Evolutionary conservation across 768 basidiomycete species (phyloP).

Genomic region (Mycena vulgaris): DNA sequence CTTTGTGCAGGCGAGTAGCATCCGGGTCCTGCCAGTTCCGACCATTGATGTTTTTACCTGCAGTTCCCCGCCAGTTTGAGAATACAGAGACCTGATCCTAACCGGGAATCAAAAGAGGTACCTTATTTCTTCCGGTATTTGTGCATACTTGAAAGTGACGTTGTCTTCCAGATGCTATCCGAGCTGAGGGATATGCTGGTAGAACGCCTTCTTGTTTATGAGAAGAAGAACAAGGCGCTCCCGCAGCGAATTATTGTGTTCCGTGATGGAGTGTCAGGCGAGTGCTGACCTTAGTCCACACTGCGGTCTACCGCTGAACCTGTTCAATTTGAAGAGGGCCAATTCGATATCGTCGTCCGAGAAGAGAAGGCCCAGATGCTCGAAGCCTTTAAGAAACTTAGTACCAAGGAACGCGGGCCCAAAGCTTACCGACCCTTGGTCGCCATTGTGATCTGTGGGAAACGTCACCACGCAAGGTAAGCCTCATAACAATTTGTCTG

Average conservation of each 20-base stretch:
- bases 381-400: slow-evolving; percentile 70
- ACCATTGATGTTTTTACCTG: background rate
- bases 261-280: slow-evolving; percentile 89
- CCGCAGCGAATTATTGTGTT: slow-evolving; percentile 82
- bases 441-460: slow-evolving; percentile 87
- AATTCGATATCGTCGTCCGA: slow-evolving; percentile 73
- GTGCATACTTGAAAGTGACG: slow-evolving; percentile 7
- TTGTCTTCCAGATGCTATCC: slow-evolving; percentile 74
- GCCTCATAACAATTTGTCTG: slow-evolving; percentile 36
- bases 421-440: slow-evolving; percentile 71
- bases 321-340: slow-evolving; percentile 64
- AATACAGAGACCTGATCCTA: slow-evolving; percentile 64
- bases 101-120: slow-evolving; percentile 47
- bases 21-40: too few species aligned
- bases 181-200: slow-evolving; percentile 77
- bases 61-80: slow-evolving; percentile 82
- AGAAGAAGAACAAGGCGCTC: slow-evolving; percentile 67
- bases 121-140: background rate
- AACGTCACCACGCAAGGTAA: slow-evolving; percentile 75
- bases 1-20: slow-evolving; percentile 62
- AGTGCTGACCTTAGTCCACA: slow-evolving; percentile 31
- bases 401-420: slow-evolving; percentile 54
- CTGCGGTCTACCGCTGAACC: background rate
- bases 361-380: slow-evolving; percentile 76
- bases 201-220: slow-evolving; percentile 75